phyloP scores from a whole-genome alignment of 257 asterid species.

The Solanum chiquidenum region DNA sequence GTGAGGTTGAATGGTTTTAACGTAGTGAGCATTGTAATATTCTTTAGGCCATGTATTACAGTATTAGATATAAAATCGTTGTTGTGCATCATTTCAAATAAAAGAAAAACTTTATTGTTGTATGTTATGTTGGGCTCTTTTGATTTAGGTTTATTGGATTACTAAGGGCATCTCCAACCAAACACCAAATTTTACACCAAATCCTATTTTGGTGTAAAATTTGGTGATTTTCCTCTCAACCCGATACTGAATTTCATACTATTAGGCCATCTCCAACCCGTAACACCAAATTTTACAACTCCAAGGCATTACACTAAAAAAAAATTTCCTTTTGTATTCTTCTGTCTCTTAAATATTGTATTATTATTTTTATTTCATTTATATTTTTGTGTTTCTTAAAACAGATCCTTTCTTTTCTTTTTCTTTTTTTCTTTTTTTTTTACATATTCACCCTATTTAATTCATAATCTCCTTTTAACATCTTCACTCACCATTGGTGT shows the following conservation, averaged over 20 bases:
- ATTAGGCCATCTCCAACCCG: too few species aligned
- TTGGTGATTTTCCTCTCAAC: neutral
- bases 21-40: neutral
- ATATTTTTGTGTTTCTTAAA: neutral
- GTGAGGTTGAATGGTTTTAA: neutral
- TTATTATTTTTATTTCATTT: neutral
- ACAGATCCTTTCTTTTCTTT: neutral
- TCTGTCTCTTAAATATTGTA: neutral
- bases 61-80: neutral
- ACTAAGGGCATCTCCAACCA: neutral
- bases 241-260: neutral
- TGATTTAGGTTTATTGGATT: neutral
- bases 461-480: neutral
- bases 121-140: neutral
- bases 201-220: neutral
- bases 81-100: neutral
- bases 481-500: neutral
- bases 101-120: neutral
- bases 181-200: neutral
- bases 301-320: neutral
- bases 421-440: neutral
- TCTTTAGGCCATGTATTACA: neutral
- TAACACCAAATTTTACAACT: neutral
- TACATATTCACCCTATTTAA: neutral
- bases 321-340: neutral